phyloP scores from a whole-genome alignment of 495 filamentous ascomycete genomes.

The Lasiosphaeris hirsuta region DNA sequence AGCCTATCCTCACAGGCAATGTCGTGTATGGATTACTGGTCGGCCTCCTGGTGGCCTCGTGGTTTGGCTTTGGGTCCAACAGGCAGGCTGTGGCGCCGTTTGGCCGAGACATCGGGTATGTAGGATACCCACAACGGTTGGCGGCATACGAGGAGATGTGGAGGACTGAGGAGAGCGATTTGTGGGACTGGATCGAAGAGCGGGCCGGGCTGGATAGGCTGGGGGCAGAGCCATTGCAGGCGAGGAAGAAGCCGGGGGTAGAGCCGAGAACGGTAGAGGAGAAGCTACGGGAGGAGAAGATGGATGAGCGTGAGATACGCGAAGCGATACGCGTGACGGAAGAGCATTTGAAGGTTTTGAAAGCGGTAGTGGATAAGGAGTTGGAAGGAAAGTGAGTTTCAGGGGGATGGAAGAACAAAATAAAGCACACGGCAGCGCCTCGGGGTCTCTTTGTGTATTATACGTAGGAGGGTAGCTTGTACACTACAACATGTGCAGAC shows the following conservation, averaged over 20 bases:
- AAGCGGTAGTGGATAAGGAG: constrained; percentile 62
- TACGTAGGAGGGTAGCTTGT: too few species aligned
- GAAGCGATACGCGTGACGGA: constrained; percentile 84
- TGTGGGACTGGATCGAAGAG: constrained; percentile 97
- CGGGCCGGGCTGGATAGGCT: constrained; percentile 73
- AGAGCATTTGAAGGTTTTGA: constrained; percentile 71
- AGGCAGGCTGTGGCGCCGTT: constrained; percentile 33
- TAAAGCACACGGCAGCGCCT: too few species aligned
- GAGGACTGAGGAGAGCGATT: constrained; percentile 80
- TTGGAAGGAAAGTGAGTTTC: background rate
- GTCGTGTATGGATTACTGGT: constrained; percentile 59
- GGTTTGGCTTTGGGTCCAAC: constrained; percentile 50
- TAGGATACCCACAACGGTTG: constrained; percentile 60
- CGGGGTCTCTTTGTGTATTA: too few species aligned
- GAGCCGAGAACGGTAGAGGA: constrained; percentile 50
- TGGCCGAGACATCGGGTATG: constrained; percentile 33
- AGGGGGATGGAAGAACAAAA: too few species aligned
- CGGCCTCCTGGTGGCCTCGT: constrained; percentile 54
- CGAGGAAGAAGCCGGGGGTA: constrained; percentile 27
- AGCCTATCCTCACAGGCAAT: constrained; percentile 68
- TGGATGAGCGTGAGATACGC: constrained; percentile 76
- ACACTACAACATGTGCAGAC: too few species aligned
- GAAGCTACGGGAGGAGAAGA: constrained; percentile 63
- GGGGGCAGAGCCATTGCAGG: constrained; percentile 31
- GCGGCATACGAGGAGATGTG: constrained; percentile 93